These are phyloP conservation scores for Antarctomyces pellizariae DNA, from an alignment of 495 filamentous ascomycete genomes.

Conservation along the genomic window DNA sequence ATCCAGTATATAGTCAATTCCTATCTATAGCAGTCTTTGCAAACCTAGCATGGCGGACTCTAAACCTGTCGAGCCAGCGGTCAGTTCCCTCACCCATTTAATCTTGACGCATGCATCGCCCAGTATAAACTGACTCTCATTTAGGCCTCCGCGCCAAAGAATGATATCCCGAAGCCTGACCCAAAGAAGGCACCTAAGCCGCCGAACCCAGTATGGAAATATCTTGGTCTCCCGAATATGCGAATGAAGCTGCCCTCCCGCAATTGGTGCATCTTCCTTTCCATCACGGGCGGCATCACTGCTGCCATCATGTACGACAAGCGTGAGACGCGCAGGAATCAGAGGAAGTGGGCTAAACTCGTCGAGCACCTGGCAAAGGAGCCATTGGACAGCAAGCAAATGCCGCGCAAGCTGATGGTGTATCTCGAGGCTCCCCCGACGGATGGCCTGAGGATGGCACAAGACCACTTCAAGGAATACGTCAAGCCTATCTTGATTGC, in stretches of 20 bases:
- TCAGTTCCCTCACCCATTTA: no score
- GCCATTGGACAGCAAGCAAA: constrained; percentile 36
- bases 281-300: constrained; percentile 52
- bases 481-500: constrained; percentile 83
- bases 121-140: no score
- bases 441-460: constrained; percentile 55
- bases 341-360: constrained; percentile 64
- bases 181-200: constrained; percentile 23
- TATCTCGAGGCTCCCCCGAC: constrained; percentile 68
- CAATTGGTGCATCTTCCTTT: constrained; percentile 91
- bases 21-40: no score
- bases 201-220: constrained; percentile 44
- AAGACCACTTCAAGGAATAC: constrained; percentile 89
- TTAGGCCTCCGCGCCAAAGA: no score
- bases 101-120: no score
- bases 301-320: constrained; percentile 72
- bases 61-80: no score
- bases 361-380: constrained; percentile 76
- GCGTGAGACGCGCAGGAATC: constrained; percentile 57
- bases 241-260: constrained; percentile 75
- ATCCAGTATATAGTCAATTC: no score
- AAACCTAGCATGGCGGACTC: no score
- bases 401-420: constrained; percentile 70
- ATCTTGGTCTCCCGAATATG: constrained; percentile 64
- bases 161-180: constrained; percentile 13